These are phyloP conservation scores for Imleria badia DNA, from an alignment of 768 basidiomycete genomes.

Conservation along the genomic window DNA sequence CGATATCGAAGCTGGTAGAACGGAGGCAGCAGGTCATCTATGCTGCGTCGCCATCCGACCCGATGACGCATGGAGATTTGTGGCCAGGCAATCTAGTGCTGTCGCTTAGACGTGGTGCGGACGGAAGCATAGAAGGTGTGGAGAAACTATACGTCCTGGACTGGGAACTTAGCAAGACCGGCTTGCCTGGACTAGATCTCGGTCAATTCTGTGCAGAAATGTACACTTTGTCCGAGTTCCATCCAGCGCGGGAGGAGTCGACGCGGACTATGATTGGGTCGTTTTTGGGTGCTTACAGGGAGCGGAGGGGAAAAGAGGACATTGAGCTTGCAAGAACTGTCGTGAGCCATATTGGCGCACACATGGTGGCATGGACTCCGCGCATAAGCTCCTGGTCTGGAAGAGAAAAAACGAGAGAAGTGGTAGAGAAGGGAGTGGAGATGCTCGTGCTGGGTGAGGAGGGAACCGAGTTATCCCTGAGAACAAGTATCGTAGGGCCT, in stretches of 20 bases:
- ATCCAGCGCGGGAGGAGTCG: slow-evolving; percentile 38
- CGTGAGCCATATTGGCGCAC: slow-evolving; percentile 52
- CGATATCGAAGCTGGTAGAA: slow-evolving; percentile 34
- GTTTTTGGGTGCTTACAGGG: slow-evolving; percentile 49
- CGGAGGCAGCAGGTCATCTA: slow-evolving; percentile 32
- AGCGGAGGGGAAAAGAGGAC: slow-evolving; percentile 19
- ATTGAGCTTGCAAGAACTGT: slow-evolving; percentile 36
- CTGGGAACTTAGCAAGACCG: slow-evolving; percentile 63
- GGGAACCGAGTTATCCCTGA: slow-evolving; percentile 27
- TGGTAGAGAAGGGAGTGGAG: slow-evolving; percentile 50
- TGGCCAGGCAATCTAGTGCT: slow-evolving; percentile 71
- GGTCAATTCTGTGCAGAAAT: slow-evolving; percentile 68
- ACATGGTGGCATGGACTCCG: slow-evolving; percentile 52
- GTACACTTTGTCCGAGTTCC: slow-evolving; percentile 47
- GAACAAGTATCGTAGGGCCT: slow-evolving; percentile 30
- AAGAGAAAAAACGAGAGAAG: slow-evolving; percentile 45
- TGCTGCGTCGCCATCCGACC: slow-evolving; percentile 27
- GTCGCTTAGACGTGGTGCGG: slow-evolving; percentile 29
- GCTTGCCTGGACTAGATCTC: slow-evolving; percentile 57
- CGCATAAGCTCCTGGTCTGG: slow-evolving; percentile 47
- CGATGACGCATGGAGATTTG: slow-evolving; percentile 55
- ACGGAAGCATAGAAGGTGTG: slow-evolving; percentile 29
- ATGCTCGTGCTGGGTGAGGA: slow-evolving; percentile 38
- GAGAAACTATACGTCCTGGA: slow-evolving; percentile 53
- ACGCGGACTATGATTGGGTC: slow-evolving; percentile 38